Evolutionary conservation across 345 rosid species (phyloP), one percentile per base, ranked within the genome.

Genomic region (Bruguiera parviflora): DNA sequence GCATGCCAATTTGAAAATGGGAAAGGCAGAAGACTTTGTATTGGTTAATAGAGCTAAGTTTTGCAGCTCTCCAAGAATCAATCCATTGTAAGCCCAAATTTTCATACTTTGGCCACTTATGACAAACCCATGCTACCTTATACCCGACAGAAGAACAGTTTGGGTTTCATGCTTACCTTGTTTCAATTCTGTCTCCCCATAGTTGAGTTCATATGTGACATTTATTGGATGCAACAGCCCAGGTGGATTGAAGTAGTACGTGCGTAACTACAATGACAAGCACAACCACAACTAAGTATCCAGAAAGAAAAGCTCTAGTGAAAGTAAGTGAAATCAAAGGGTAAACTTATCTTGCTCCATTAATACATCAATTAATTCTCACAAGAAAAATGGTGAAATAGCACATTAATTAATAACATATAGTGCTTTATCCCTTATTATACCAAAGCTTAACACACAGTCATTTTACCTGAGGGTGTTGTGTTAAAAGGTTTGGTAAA

Each of bases 161-260:
- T 20, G 11, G 5, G 28, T 19, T 46, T 47, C 58, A 35, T 10
- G 11, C n/a, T 53, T 78, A 87, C 98, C 96, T 91, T 91, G 98
- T 79, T 87, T 91, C 85, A 88, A 72, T 81, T 91, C 95, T 37
- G 90, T 80, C 88, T 94, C 97, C 64, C 96, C 97, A 70, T 89
- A 91, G 77, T 83, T 83, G 73, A 91, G 97, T 80, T 94, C 93
- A 77, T 94, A 94, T 70, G 87, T 83, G 19, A 81, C 82, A 35
- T 91, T 94, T 65, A 94, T 28, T 63, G 96, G 98, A 80, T 88
- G 97, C 76, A 84, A 75, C 27, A 89, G 46, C 31, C 92, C 92
- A 22, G 92, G 87, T 32, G 91, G 95, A 80, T 63, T 78, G 71
- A 88, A 89, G 79, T 91, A 97, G 80, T 80, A 89, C 0, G 87